phyloP scores from a whole-genome alignment of 352 stramenopile species.

The Halophytophthora polymorphica region DNA sequence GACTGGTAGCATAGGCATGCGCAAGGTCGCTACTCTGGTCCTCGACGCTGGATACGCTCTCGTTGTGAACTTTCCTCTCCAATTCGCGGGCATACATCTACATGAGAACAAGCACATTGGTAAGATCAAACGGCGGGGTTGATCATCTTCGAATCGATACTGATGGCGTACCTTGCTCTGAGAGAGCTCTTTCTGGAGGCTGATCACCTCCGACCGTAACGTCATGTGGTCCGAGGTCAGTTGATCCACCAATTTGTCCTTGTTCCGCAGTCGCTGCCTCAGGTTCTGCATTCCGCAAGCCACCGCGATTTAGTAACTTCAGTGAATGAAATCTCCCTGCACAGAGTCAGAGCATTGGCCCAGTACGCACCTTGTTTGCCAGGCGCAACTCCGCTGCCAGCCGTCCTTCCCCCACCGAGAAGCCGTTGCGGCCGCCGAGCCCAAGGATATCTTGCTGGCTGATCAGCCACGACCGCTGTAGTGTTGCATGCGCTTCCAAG shows the following conservation, averaged over 20 bases:
- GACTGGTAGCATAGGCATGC: slow-evolving; percentile 10
- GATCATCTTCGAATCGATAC: neutral
- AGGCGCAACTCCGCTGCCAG: slow-evolving; percentile 76
- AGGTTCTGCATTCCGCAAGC: slow-evolving; percentile 55
- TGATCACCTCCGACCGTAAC: slow-evolving; percentile 48
- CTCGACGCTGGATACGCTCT: slow-evolving; percentile 12
- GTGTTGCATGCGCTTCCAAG: slow-evolving; percentile 67
- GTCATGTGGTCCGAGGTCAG: slow-evolving; percentile 71
- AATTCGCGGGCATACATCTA: slow-evolving; percentile 36
- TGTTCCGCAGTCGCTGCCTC: slow-evolving; percentile 70
- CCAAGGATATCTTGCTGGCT: slow-evolving; percentile 73
- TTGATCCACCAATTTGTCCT: slow-evolving; percentile 81
- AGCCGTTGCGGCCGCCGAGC: slow-evolving; percentile 39
- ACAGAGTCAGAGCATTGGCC: neutral
- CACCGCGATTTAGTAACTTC: neutral
- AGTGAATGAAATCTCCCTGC: neutral
- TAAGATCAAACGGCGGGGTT: neutral
- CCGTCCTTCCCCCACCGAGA: slow-evolving; percentile 81
- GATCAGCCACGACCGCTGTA: slow-evolving; percentile 77
- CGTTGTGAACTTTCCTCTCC: slow-evolving; percentile 15
- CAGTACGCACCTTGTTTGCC: slow-evolving; percentile 75
- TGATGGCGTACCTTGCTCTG: slow-evolving; percentile 47
- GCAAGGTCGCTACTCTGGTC: slow-evolving; percentile 1
- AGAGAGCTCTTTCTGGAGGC: slow-evolving; percentile 57
- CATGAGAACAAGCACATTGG: neutral